A percentile compares a stretch with the other conserved stretches of the same genome.
phyloP scores from a whole-genome alignment of 1,284 basidiomycete genomes.

The Heterobasidion occidentale region DNA sequence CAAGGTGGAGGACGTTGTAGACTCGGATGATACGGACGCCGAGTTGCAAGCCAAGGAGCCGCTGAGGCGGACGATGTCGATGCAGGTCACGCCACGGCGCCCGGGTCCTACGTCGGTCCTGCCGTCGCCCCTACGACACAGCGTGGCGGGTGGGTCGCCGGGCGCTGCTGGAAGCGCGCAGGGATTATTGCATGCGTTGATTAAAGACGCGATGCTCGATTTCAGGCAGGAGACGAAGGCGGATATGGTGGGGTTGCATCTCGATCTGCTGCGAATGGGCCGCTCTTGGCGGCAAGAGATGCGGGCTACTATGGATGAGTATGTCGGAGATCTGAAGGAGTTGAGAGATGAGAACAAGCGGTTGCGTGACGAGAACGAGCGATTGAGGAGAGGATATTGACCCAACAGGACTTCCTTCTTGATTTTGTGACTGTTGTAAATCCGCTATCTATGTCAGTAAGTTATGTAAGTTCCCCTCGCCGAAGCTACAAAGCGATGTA shows the following conservation, averaged over 20 bases:
- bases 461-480: too few species aligned
- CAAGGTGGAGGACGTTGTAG: background rate
- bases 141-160: slow-evolving; percentile 16
- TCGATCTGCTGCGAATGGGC: slow-evolving; percentile 65
- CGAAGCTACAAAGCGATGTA: too few species aligned
- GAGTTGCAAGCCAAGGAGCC: slow-evolving; percentile 9
- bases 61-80: slow-evolving; percentile 24
- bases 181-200: slow-evolving; percentile 52
- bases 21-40: background rate
- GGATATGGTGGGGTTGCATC: slow-evolving; percentile 63
- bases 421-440: background rate
- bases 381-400: slow-evolving; percentile 45
- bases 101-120: slow-evolving; percentile 22
- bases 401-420: background rate
- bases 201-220: slow-evolving; percentile 64
- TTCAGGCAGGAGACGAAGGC: slow-evolving; percentile 57
- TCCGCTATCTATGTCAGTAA: too few species aligned
- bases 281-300: slow-evolving; percentile 50
- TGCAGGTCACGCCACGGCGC: slow-evolving; percentile 57
- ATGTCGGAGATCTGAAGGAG: slow-evolving; percentile 42
- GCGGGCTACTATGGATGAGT: slow-evolving; percentile 49
- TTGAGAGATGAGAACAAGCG: slow-evolving; percentile 34
- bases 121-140: slow-evolving; percentile 35
- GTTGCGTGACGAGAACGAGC: slow-evolving; percentile 62
- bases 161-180: slow-evolving; percentile 34